Evolutionary conservation across 1,139 yeast genomes (phyloP), one percentile per base, ranked within the genome.

Genomic region (Pichia sp.): DNA sequence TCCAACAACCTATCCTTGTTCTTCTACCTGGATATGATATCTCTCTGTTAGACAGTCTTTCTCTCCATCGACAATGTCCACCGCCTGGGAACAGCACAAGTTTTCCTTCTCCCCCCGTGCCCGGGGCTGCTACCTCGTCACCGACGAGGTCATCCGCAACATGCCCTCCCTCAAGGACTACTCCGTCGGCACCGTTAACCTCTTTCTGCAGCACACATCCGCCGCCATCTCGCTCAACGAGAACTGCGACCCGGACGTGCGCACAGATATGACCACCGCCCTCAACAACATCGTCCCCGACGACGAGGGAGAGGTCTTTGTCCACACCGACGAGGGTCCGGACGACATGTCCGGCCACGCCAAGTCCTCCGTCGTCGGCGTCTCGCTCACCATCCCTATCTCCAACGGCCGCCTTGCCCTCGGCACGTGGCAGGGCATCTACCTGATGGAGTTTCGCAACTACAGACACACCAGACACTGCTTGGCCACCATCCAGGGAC

Each of bases 341-440:
- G 93, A 87, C 67, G 95, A 87, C 67, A 85, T 86, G 89, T 88
- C 93, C 1, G 88, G 90, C 0, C 95, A 87, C 67, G 81, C 84
- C 55, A 84, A 86, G 64, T 77, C 87, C 38, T 72, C 84, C 1
- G 58, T 85, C 49, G 77, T 86, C 10, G 95, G 95, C 30, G 85
- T 81, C 2, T 77, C 82, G 11, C 72, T 87, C 45, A 74, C 79
- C 13, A 80, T 87, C 49, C 95, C 95, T 1, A 86, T 87, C 53
- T 67, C 77, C 16, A 79, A 86, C 62, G 95, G 95, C 0, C 69
- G 74, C 49, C 71, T 87, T 57, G 86, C 85, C 1, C 75, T 84
- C 0, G 95, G 95, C 2, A 87, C 93, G 0, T 87, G 95, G 95
- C 95, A 87, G 66, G 95, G 95, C 0, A 77, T 87, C 48, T 87